Conservation (phyloP, 2,329 filamentous ascomycete species). For the Penicillium sclerotiorum region DNA sequence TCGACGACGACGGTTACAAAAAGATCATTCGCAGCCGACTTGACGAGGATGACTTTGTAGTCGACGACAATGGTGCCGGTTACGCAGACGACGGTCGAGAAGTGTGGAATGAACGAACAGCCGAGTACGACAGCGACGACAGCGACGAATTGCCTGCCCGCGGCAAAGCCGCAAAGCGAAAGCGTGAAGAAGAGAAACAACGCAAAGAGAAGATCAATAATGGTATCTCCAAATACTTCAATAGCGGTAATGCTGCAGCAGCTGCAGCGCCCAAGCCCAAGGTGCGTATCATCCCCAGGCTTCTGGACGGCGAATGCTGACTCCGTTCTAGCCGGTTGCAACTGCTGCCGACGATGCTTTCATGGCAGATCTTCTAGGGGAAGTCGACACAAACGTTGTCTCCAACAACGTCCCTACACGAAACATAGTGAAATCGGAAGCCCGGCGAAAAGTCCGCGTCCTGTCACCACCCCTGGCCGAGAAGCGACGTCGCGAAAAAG, state of each 20-base stretch:
- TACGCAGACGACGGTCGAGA: slow-evolving; percentile 95
- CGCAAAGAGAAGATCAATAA: slow-evolving; percentile 85
- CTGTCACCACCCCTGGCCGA: slow-evolving; percentile 71
- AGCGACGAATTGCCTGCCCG: slow-evolving; percentile 69
- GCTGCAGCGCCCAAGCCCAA: slow-evolving; percentile 73
- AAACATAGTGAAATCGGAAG: slow-evolving; percentile 71
- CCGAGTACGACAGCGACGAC: slow-evolving; percentile 59
- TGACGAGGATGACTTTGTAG: slow-evolving; percentile 95
- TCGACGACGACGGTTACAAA: slow-evolving; percentile 96
- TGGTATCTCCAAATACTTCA: slow-evolving; percentile 94
- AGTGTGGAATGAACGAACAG: slow-evolving; percentile 79
- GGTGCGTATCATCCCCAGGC: slow-evolving; percentile 50
- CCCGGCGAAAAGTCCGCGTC: slow-evolving; percentile 76
- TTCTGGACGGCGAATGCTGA: not conserved
- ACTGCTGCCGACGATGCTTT: slow-evolving; percentile 90
- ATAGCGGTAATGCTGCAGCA: slow-evolving; percentile 63
- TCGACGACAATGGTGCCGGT: slow-evolving; percentile 96
- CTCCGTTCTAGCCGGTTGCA: slow-evolving; percentile 59
- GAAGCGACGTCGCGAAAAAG: slow-evolving; percentile 56
- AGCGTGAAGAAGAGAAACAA: slow-evolving; percentile 82
- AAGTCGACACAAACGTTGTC: slow-evolving; percentile 78
- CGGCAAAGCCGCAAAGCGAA: slow-evolving; percentile 73
- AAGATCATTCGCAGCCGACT: slow-evolving; percentile 87
- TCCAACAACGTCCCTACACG: slow-evolving; percentile 58
- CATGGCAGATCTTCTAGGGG: slow-evolving; percentile 78